Conservation (phyloP, 768 basidiomycete genomes). For the Tephrocybe sp. region DNA sequence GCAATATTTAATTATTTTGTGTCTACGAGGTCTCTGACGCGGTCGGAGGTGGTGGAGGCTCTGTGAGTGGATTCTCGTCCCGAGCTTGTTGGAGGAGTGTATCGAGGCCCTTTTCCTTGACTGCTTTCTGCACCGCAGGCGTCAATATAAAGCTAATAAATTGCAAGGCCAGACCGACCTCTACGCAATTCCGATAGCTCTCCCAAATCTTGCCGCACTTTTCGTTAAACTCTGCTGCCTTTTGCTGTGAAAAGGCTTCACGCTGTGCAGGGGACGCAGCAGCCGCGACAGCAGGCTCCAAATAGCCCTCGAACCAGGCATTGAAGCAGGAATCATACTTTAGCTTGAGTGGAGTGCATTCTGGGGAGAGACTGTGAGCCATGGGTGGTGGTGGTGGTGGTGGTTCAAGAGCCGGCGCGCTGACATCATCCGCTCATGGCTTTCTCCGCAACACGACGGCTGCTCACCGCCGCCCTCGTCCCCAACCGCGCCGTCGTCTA, state of each 20-base stretch:
- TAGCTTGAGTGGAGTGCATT: conserved; percentile 89
- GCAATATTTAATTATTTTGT: too few species aligned
- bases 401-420: background rate
- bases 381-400: conserved; percentile 39
- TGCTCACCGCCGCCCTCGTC: conserved; percentile 16
- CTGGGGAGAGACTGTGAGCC: conserved; percentile 76
- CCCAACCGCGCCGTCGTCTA: conserved; percentile 68
- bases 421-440: conserved; percentile 13
- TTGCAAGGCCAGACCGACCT: conserved; percentile 47
- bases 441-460: conserved; percentile 17
- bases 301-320: conserved; percentile 95
- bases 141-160: background rate
- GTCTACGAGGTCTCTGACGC: conserved; percentile 6
- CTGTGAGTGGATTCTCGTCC: conserved; percentile 72
- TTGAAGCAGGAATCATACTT: conserved; percentile 95
- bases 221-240: conserved; percentile 84
- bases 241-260: conserved; percentile 63
- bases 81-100: conserved; percentile 76
- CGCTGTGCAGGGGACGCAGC: conserved; percentile 41
- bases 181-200: conserved; percentile 76
- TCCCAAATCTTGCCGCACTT: conserved; percentile 85
- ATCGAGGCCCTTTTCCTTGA: conserved; percentile 74
- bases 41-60: conserved; percentile 45
- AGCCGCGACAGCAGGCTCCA: conserved; percentile 69
- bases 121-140: conserved; percentile 56